phyloP scores from a whole-genome alignment of 345 rosid genomes.

The Lepidium sativum region DNA sequence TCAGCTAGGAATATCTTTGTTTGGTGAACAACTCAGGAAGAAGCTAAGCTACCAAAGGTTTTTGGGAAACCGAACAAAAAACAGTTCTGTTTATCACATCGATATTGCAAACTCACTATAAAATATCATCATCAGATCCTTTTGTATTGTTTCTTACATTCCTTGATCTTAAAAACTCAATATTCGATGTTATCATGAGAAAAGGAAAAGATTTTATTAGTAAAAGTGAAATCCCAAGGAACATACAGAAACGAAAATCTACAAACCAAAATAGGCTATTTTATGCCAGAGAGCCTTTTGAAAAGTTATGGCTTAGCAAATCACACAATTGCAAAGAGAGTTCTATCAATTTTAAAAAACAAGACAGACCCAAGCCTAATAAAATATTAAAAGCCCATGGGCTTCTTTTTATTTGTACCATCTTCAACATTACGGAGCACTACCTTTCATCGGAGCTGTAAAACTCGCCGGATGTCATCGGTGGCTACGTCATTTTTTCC shows the following conservation, averaged over 20 bases:
- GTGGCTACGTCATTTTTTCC: constrained; percentile 50
- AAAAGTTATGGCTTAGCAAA: constrained; percentile 17
- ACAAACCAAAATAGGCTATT: not conserved
- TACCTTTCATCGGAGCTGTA: constrained; percentile 49
- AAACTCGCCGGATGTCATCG: constrained; percentile 52
- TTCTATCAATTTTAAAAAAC: constrained; percentile 8
- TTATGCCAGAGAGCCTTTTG: constrained; percentile 9
- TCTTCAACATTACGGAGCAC: not conserved
- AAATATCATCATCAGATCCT: not conserved
- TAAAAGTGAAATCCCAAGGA: not conserved
- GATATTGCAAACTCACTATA: not conserved
- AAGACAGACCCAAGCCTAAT: constrained; percentile 1
- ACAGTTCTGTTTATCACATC: constrained; percentile 1
- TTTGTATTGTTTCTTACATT: not conserved
- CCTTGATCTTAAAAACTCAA: not conserved
- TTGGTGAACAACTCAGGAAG: constrained; percentile 15
- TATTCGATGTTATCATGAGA: not conserved
- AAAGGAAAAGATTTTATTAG: not conserved
- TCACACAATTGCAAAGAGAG: constrained; percentile 23
- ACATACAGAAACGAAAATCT: not conserved
- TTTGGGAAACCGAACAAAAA: not conserved
- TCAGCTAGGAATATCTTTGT: constrained; percentile 13
- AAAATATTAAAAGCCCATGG: constrained; percentile 3
- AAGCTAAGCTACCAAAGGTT: constrained; percentile 22
- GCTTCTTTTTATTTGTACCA: constrained; percentile 18